Conservation (phyloP, 176 grass and related monocot species). For the Carex myosuroides region DNA sequence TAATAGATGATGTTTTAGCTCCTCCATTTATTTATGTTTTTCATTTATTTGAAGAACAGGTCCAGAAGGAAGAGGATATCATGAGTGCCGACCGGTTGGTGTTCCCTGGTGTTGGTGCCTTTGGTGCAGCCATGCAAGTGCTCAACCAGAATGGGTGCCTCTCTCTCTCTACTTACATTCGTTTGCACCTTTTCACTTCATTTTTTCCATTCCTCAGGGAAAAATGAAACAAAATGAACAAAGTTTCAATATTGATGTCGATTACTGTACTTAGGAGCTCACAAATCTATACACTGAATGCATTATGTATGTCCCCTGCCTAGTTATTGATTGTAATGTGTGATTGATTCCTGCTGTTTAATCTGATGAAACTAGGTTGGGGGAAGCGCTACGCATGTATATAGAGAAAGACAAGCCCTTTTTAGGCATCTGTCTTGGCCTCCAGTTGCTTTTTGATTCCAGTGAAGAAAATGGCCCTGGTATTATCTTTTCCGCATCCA, state of each 20-base stretch:
- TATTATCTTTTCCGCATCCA: conserved; percentile 7
- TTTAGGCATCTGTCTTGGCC: conserved; percentile 93
- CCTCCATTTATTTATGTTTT: not conserved
- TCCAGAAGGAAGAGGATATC: conserved; percentile 84
- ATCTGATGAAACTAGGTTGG: conserved; percentile 37
- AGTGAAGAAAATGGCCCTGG: conserved; percentile 91
- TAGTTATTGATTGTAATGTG: not conserved
- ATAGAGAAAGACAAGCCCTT: conserved; percentile 78
- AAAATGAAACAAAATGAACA: too few relatives aligned
- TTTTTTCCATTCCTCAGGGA: too few relatives aligned
- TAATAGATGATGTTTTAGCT: not conserved
- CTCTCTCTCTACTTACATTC: not conserved
- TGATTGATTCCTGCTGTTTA: not conserved
- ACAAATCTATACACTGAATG: not conserved
- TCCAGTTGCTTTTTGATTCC: conserved; percentile 85
- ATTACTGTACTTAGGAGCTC: too few relatives aligned
- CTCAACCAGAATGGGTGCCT: conserved; percentile 48
- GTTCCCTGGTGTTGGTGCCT: conserved; percentile 88
- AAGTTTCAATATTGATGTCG: too few relatives aligned
- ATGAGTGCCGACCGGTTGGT: conserved; percentile 62
- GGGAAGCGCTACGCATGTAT: conserved; percentile 64
- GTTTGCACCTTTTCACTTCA: not conserved
- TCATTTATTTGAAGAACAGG: conserved; percentile 3
- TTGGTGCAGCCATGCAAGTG: conserved; percentile 92
- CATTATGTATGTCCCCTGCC: not conserved